phyloP scores from a whole-genome alignment of 2,329 filamentous ascomycete genomes.

The Polychaeton citri region DNA sequence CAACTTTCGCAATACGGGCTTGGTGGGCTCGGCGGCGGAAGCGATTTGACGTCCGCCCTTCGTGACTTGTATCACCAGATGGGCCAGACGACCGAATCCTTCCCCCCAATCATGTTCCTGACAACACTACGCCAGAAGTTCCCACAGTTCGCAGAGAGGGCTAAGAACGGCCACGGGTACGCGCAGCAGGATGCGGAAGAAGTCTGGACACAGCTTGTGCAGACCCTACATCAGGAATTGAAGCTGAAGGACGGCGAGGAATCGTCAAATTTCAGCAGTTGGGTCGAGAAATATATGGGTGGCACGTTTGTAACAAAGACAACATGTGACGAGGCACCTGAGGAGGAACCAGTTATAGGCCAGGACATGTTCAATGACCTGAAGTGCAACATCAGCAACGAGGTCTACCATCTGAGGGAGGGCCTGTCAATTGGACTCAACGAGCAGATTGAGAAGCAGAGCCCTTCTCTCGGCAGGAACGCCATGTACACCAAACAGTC shows the following conservation, averaged over 20 bases:
- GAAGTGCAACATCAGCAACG: slow-evolving; percentile 82
- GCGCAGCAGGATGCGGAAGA: slow-evolving; percentile 99
- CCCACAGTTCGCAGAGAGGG: slow-evolving; percentile 85
- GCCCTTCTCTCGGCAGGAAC: slow-evolving; percentile 61
- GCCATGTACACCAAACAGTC: slow-evolving; percentile 81
- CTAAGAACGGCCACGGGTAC: slow-evolving; percentile 68
- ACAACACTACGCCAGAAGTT: slow-evolving; percentile 64
- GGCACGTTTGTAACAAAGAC: slow-evolving; percentile 68
- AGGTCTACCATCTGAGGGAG: slow-evolving; percentile 82
- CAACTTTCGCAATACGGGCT: slow-evolving; percentile 38
- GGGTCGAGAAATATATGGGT: slow-evolving; percentile 76
- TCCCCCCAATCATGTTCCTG: slow-evolving; percentile 71
- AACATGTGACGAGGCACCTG: slow-evolving; percentile 73
- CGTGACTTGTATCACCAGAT: slow-evolving; percentile 79
- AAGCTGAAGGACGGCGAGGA: slow-evolving; percentile 43
- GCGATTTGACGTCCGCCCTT: slow-evolving; percentile 64
- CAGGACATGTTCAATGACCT: slow-evolving; percentile 79
- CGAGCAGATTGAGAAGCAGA: slow-evolving; percentile 86
- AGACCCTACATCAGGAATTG: slow-evolving; percentile 67
- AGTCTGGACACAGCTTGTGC: slow-evolving; percentile 90
- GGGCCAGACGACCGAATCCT: slow-evolving; percentile 77
- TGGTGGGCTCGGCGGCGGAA: slow-evolving; percentile 43
- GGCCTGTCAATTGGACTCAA: slow-evolving; percentile 70
- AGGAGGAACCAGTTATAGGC: slow-evolving; percentile 53
- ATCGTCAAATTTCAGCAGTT: slow-evolving; percentile 47